Evolutionary conservation across 2,329 filamentous ascomycete genomes (phyloP), one percentile per base, ranked within the genome.

Genomic region (Penicillium sp.): DNA sequence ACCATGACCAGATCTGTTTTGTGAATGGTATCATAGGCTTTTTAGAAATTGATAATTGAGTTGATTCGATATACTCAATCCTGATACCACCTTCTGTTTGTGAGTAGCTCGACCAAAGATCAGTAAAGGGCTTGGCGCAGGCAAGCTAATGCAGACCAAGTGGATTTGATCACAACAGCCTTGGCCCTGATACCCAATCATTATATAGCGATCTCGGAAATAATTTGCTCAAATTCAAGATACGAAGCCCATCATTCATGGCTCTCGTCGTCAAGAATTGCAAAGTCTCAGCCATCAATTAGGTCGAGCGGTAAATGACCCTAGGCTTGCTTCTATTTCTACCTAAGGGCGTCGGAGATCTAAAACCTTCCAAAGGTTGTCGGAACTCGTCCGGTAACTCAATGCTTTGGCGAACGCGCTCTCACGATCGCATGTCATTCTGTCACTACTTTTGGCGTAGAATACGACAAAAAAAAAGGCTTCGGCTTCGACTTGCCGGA

Each of bases 101-200:
- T 8, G 45, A 49, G 15, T 26, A n/a, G 26, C 15, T n/a, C 7
- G 22, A 12, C 45, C 24, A 49, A 26, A 30, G 13, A n/a, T 47
- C 22, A 8, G 30, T 33, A 8, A 10, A 33, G 30, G 30, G 30
- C 30, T 33, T 33, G 30, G 30, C 30, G 30, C 9, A 28, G 22
- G 44, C 12, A 3, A 22, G 24, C 45, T 49, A 49, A 49, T 49
- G 45, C 28, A 50, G 17, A n/a, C 47, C 47, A 50, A 50, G 17
- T 22, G 28, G 47, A n/a, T 19, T 33, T 22, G n/a, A 50, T 50
- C 47, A 50, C 28, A 35, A 3, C 9, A 33, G 26, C 26, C 28
- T 49, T 50, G 17, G 24, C 44, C n/a, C 19, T 50, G 4, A 22
- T 13, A 26, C 7, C 26, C 47, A 30, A 33, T 33, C 9, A 50